Base-by-base conservation (phyloP, 225 moss, liverwort and hornwort genomes). In the Climacium dendroides region DNA sequence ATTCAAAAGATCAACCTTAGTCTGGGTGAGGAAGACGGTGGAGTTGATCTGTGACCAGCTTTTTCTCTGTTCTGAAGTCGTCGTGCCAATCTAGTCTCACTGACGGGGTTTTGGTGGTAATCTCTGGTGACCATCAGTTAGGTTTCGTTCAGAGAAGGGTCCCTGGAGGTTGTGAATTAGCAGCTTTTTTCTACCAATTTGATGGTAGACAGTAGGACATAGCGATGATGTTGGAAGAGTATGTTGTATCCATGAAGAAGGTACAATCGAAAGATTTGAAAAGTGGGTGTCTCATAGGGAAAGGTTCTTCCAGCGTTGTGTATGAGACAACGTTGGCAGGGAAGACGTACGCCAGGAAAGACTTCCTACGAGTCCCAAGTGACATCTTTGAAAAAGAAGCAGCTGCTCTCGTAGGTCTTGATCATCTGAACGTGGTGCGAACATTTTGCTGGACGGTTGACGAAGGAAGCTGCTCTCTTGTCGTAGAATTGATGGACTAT, bases 381-480 rank as follows among this genome's bases (percentile, higher is more conserved):
- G 23, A 67, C 12, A 60, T 72, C 23, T 91, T 91, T 72, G 83
- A 83, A 41, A 66, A 6, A 65, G 91, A 91, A 73, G 89, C 82
- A 39, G 79, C 50, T 66, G 54, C 45, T 85, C 74, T 91, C 58
- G 83, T 62, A 62, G 67, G 24, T 66, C 90, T 88, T 2, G 19
- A 81, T 78, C 90, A 92, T 69, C 58, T 25, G 41, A 88, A 90
- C 25, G 16, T 90, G 39, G 30, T 88, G 86, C 52, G 48, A 53
- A 86, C 86, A 19, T 79, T 20, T 60, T 55, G 58, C 77, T 92
- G 88, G 90, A 3, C 88, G 11, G 76, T 88, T 48, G 57, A 86
- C 71, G 74, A 78, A 39, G 43, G 80, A 62, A 90, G 90, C 86
- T 92, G 90, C 88, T 90, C 92, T 35, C 86, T 90, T 58, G 77